Base-by-base conservation (phyloP, 768 basidiomycete species). In the Boletus rubroflammeus region DNA sequence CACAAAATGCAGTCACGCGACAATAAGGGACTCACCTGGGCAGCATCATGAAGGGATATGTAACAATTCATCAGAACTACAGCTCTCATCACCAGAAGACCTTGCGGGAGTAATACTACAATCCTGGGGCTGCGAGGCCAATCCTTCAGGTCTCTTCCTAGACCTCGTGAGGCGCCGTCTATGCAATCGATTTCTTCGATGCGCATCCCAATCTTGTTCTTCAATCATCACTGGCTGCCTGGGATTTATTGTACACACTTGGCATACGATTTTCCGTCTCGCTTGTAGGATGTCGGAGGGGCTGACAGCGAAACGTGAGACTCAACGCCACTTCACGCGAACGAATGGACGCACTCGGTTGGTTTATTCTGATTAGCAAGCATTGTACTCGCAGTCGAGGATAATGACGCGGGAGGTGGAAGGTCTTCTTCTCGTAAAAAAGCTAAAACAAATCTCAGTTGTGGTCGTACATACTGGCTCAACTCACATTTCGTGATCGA, bases 221-320 rank as follows among this genome's bases (percentile, higher is more conserved):
- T 89, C 79, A 70, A 93, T 80, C 75, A 88, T 79, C 14, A 82
- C 68, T 0, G 90, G 90, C 25, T 76, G 74, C 21, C 76, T 68
- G 2, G 75, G 62, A 51, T 88, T 73, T 4, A 65, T 51, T 9
- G 90, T 90, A 61, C 90, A 93, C 10, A 77, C 66, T 3, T 76
- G 62, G 66, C 90, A 93, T 5, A 81, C 70, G 6, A 78, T 64
- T 59, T 84, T 85, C 51, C 74, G 80, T 47, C 83, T 79, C 1
- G 82, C 81, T 42, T 72, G 66, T 5, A 91, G 70, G 17, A 82
- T 72, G 3, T 77, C 76, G 1, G 70, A 68, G 3, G 89, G 88
- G 57, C 90, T 93, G 39, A 46, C 57, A 54, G 25, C 21, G 45
- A 54, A 47, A 46, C 36, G 14, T 67, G 45, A 64, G 53, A 55